phyloP scores from a whole-genome alignment of 1,284 basidiomycete genomes.

The Puccinia brachypodii region DNA sequence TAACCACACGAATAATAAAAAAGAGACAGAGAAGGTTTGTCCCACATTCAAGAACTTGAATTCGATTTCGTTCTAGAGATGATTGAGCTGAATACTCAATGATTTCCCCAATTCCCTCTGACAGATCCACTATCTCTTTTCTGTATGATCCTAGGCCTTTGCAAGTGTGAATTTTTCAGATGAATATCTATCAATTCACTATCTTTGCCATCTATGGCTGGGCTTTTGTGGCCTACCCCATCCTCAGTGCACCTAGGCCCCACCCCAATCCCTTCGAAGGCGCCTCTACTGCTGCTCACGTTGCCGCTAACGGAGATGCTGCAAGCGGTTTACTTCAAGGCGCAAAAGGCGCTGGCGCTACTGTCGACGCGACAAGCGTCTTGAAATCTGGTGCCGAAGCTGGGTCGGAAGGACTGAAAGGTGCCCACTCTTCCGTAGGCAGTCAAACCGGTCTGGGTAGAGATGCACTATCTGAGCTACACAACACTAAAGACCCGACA shows the following conservation, averaged over 20 bases:
- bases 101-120: not conserved
- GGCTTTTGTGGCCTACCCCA: not conserved
- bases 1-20: not conserved
- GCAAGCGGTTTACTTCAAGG: not conserved
- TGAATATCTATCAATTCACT: not conserved
- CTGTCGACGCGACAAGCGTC: no score
- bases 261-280: not conserved
- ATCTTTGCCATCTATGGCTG: not conserved
- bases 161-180: not conserved
- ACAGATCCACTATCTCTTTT: not conserved
- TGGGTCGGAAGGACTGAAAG: no score
- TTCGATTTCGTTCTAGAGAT: not conserved
- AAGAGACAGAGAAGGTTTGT: not conserved
- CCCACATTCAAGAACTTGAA: not conserved
- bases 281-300: not conserved
- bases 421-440: no score
- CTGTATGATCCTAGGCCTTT: not conserved
- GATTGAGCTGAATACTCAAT: not conserved
- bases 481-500: no score
- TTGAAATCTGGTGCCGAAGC: no score
- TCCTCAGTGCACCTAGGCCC: constrained; percentile 4
- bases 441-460: no score
- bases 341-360: no score
- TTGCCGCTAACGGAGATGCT: not conserved
- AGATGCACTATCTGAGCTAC: no score